Base-by-base conservation (phyloP, 2,329 filamentous ascomycete genomes). In the Diaporthe sp. region DNA sequence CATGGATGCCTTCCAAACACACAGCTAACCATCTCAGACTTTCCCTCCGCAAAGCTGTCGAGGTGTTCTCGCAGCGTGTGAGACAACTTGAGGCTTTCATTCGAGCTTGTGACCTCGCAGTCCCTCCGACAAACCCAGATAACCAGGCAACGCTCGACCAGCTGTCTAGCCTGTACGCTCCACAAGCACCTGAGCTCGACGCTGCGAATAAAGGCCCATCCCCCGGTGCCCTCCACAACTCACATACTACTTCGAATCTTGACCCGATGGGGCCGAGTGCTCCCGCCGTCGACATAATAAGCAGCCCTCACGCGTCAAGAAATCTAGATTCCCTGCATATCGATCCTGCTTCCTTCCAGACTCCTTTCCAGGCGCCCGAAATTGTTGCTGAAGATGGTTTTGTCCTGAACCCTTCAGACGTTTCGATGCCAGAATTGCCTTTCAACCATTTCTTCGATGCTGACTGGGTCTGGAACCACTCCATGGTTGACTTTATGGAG, bases 401-500 rank as follows among this genome's bases (percentile, higher is more conserved):
- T 28, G 35, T 28, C 7, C 15, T 61, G 13, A 28, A 30, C 13
- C 17, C n/a, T 10, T n/a, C 38, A 12, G 38, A 45, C 58, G 12
- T 42, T 30, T 61, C n/a, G 13, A 17, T 12, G n/a, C 1, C 38
- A 22, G 22, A 2, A 12, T 25, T 64, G 17, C 58, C 58, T 19
- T 64, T 64, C 25, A 64, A 64, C n/a, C n/a, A 64, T 5, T 30
- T 22, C 2, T 64, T 64, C 8, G 58, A 64, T n/a, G 58, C 45
- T 25, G 58, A 64, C 25, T 64, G 58, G 58, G 58, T 64, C 13
- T 42, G 58, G 58, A 64, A 64, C 30, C 38, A 64, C 25, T 42
- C 58, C 7, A 45, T 64, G 38, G 38, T 64, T 3, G 38, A 45
- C n/a, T 64, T 30, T n/a, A 2, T 42, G 38, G 55, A 60, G 9